Base-by-base conservation (phyloP, 495 filamentous ascomycete species). In the Aspergillus homomorphus region DNA sequence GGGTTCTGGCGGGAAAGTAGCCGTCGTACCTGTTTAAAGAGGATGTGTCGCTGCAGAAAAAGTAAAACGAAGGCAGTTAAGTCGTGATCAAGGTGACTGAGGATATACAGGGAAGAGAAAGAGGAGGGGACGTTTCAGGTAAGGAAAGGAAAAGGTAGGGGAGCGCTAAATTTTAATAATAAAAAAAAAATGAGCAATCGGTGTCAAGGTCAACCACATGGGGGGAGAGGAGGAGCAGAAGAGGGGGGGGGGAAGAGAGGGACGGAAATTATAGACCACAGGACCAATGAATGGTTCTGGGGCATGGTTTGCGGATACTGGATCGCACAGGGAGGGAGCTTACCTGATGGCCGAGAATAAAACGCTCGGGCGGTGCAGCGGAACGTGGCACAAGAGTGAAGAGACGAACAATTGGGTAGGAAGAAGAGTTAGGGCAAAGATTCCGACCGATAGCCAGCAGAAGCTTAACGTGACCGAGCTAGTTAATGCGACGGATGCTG, bases 381-480 rank as follows among this genome's bases (percentile, higher is more conserved):
- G 61, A 69, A 69, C 67, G 67, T 69, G 67, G 67, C 65, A 69
- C 65, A 62, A 66, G 58, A 66, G 51, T 43, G 50, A 59, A 58
- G 57, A 56, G 44, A 54, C 53, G 58, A 63, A 66, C 63, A 63
- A 63, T 66, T 63, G 60, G 64, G 58, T 55, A 63, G 58, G 58
- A 58, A 61, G 52, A 55, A 63, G 51, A 42, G 19, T 63, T 61
- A 66, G 64, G 61, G 61, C 60, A 66, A 60, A 58, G 59, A 45
- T 52, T 54, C 61, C 58, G 58, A 61, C 58, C 53, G 60, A 61
- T 57, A 55, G 54, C 54, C 54, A 57, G 51, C 21, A 54, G 50
- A 54, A 57, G 50, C 45, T 57, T 57, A 59, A 58, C 41, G 52
- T 46, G 58, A 59, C 58, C 58, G 60, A 12, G 33, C 33, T 38